Percentiles rank a stretch among this genome's conserved stretches.
Evolutionary conservation across 441 rosid genomes (phyloP).

Genomic region (Pelargonium fulgidum): DNA sequence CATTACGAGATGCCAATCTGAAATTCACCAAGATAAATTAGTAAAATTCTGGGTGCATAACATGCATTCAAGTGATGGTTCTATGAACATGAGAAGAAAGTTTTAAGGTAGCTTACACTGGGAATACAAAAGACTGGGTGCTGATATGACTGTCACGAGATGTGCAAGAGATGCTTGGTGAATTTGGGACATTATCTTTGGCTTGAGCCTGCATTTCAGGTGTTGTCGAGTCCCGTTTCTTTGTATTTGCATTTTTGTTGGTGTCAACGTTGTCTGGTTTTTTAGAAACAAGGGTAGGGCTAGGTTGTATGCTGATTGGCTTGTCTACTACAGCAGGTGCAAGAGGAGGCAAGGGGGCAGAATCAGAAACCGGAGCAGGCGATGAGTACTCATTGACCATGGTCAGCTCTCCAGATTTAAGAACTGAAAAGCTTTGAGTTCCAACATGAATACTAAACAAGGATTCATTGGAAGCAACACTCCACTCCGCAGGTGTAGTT

Average conservation of each 20-base stretch:
- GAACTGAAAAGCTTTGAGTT: constrained; percentile 42
- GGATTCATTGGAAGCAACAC: constrained; percentile 77
- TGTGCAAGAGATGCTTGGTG: constrained; percentile 29
- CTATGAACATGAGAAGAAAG: not conserved
- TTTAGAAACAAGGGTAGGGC: not conserved
- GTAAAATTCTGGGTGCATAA: not conserved
- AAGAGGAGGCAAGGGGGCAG: constrained; percentile 26
- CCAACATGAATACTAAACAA: constrained; percentile 73
- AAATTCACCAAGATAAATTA: not conserved
- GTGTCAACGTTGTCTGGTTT: constrained; percentile 27
- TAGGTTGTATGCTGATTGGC: not conserved
- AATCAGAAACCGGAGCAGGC: constrained; percentile 5
- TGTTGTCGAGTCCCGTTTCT: too few species aligned
- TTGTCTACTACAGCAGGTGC: not conserved
- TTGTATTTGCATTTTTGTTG: constrained; percentile 1
- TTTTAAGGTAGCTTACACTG: constrained; percentile 38
- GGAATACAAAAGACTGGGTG: constrained; percentile 60
- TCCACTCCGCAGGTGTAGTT: constrained; percentile 53
- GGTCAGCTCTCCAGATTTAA: constrained; percentile 51
- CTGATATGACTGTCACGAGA: constrained; percentile 44
- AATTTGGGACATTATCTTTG: constrained; percentile 16
- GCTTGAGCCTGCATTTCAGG: too few species aligned
- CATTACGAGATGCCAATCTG: constrained; percentile 32
- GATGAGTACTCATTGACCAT: constrained; percentile 35
- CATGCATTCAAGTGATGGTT: too few species aligned